Evolutionary conservation across 257 asterid genomes (phyloP), one percentile per base, ranked within the genome.

Genomic region (Solanum virginianum): DNA sequence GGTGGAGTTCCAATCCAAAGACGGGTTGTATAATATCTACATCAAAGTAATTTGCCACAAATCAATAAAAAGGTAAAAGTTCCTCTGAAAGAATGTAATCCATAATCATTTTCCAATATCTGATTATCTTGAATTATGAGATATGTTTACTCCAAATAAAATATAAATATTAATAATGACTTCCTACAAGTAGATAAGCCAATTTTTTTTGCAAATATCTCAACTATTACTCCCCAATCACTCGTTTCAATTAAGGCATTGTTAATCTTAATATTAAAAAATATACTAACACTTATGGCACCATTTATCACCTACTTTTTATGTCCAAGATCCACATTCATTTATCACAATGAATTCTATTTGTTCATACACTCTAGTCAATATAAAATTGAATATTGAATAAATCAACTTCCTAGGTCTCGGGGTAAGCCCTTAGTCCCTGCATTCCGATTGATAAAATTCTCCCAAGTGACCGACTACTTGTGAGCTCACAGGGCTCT

Each of bases 1-100:
- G 97, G 98, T 22, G 99, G 99, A 16, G 97, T 91, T 79, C 99
- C 99, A 91, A 96, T 96, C 99, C 94, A 94, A 36, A 96, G 86
- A 63, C 96, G 94, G 84, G 98, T 93, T n/a, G 99, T 93, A 83
- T 96, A 96, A 85, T 96, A 96, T 88, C 99, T 96, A 91, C 88
- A 90, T 63, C 84, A 62, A 22, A 75, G 62, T 49, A 51, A 24
- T 75, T 49, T 24, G 15, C 22, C n/a, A 24, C 4, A 56, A 75
- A 24, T 49, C 59, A 53, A 49, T 62, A 53, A 75, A 75, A 49
- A 75, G 15, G 82, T 49, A 75, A 24, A 22, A n/a, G 18, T 22
- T n/a, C 7, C 57, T n/a, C 56, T 43, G 56, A 53, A 15, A 49
- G 59, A 74, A 47, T 22, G 39, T 72, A 45, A 45, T 12, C 5